phyloP scores from a whole-genome alignment of 768 basidiomycete species.

The Rhodosporidiobolus sp. region DNA sequence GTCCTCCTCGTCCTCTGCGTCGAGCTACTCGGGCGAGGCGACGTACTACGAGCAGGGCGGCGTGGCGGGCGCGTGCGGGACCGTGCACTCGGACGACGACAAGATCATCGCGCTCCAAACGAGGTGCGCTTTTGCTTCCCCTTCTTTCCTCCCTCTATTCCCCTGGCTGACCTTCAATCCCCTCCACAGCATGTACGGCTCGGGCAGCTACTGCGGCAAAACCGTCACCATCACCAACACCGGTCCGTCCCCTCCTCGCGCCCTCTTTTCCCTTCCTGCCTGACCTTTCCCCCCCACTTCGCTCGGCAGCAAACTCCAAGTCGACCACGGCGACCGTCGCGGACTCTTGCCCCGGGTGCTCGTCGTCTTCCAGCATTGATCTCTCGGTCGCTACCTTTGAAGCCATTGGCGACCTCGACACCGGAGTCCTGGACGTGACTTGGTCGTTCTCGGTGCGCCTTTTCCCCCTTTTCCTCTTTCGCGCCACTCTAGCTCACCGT shows the following conservation, averaged over 20 bases:
- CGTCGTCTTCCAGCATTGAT: constrained; percentile 11
- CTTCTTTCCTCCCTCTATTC: constrained; percentile 49
- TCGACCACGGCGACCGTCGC: constrained; percentile 24
- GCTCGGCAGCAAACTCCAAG: constrained; percentile 22
- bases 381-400: constrained; percentile 34
- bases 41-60: constrained; percentile 59
- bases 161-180: too few relatives aligned
- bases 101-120: constrained; percentile 56
- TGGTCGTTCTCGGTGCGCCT: constrained; percentile 11
- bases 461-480: not conserved
- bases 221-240: constrained; percentile 35
- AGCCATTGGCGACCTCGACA: constrained; percentile 27
- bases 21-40: constrained; percentile 47
- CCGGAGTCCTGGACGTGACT: constrained; percentile 18
- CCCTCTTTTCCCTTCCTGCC: not conserved
- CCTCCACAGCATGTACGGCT: constrained; percentile 55
- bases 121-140: constrained; percentile 11
- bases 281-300: not conserved
- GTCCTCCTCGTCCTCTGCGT: constrained; percentile 34
- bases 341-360: constrained; percentile 20
- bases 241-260: not conserved
- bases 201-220: constrained; percentile 45
- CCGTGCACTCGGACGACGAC: constrained; percentile 56
- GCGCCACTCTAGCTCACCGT: not conserved
- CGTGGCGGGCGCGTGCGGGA: constrained; percentile 60